phyloP scores from a whole-genome alignment of 768 basidiomycete genomes.

The Kwoniella europaea region DNA sequence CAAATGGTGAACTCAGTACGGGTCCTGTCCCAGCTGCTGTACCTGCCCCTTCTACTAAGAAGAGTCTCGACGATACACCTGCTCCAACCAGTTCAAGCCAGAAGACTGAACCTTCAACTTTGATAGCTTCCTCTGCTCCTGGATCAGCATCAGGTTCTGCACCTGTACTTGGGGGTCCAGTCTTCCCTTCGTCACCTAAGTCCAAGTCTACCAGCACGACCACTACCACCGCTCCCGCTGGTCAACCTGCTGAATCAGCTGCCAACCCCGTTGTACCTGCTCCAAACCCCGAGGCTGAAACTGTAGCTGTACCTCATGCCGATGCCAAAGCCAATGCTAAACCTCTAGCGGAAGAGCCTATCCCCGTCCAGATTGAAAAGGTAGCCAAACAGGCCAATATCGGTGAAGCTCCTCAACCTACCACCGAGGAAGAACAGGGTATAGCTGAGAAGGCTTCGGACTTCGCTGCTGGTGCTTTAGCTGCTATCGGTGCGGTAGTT shows the following conservation, averaged over 20 bases:
- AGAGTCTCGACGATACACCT: slow-evolving; percentile 29
- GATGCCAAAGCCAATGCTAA: slow-evolving; percentile 18
- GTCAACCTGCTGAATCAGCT: slow-evolving; percentile 7
- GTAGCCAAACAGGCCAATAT: slow-evolving; percentile 44
- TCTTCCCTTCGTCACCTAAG: slow-evolving; percentile 10
- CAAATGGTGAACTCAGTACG: slow-evolving; percentile 10
- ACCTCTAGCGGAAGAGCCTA: slow-evolving; percentile 28
- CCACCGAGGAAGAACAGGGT: slow-evolving; percentile 23
- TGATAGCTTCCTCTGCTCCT: slow-evolving; percentile 47
- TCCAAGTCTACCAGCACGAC: slow-evolving; percentile 11
- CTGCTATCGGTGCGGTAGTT: slow-evolving; percentile 40
- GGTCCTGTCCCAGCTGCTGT: slow-evolving; percentile 3
- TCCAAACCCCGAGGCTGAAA: slow-evolving; percentile 6
- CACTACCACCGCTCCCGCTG: slow-evolving; percentile 19
- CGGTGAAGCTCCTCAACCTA: slow-evolving; percentile 37
- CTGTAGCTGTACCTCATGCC: slow-evolving; percentile 13
- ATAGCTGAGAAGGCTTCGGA: slow-evolving; percentile 39
- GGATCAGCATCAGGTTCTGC: slow-evolving; percentile 11
- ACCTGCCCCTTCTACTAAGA: slow-evolving; percentile 10
- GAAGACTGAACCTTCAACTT: slow-evolving; percentile 36
- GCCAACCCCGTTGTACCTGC: slow-evolving; percentile 23
- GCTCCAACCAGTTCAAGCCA: slow-evolving; percentile 20
- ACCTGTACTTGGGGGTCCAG: slow-evolving; percentile 18
- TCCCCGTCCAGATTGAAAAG: slow-evolving; percentile 39
- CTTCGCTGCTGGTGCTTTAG: slow-evolving; percentile 41